Conservation (phyloP, 371 early-diverging fungal species). For the Mycotypha africana region DNA sequence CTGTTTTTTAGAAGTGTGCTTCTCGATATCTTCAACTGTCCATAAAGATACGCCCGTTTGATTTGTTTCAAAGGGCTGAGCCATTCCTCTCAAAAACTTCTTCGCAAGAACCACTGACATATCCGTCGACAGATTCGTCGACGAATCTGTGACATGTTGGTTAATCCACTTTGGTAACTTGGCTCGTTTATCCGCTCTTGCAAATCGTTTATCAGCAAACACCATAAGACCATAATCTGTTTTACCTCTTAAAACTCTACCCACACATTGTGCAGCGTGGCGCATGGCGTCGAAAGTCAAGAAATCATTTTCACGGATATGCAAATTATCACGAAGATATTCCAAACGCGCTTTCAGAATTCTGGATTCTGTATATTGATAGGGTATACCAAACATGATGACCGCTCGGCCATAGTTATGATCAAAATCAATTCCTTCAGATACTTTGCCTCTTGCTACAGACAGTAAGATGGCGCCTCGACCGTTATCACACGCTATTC, state of each 20-base stretch:
- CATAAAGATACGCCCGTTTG: slow-evolving; percentile 61
- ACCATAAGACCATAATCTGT: slow-evolving; percentile 99
- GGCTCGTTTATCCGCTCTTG: slow-evolving; percentile 88
- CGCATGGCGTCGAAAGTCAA: slow-evolving; percentile 99
- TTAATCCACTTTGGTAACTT: slow-evolving; percentile 99
- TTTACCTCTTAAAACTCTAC: slow-evolving; percentile 97
- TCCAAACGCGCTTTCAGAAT: slow-evolving; percentile 96
- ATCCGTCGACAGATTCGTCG: slow-evolving; percentile 94
- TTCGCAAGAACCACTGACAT: slow-evolving; percentile 95
- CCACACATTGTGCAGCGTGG: slow-evolving; percentile 99
- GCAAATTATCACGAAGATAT: slow-evolving; percentile 89
- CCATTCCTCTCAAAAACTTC: slow-evolving; percentile 96
- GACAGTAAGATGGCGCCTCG: slow-evolving; percentile 98
- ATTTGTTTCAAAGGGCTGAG: slow-evolving; percentile 86
- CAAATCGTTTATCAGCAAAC: slow-evolving; percentile 98
- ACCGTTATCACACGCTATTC: slow-evolving; percentile 97
- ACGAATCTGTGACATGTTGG: slow-evolving; percentile 87
- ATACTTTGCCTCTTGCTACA: slow-evolving; percentile 99
- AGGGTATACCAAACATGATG: slow-evolving; percentile 99
- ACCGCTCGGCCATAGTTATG: slow-evolving; percentile 99
- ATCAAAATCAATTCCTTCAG: slow-evolving; percentile 99
- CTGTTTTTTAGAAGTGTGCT: too few relatives aligned
- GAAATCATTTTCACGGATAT: slow-evolving; percentile 98
- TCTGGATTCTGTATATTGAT: slow-evolving; percentile 98
- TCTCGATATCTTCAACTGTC: slow-evolving; percentile 57